Evolutionary conservation across 1,284 basidiomycete genomes (phyloP), one percentile per base, ranked within the genome.

Genomic region (Sanghuangporus weigelae): DNA sequence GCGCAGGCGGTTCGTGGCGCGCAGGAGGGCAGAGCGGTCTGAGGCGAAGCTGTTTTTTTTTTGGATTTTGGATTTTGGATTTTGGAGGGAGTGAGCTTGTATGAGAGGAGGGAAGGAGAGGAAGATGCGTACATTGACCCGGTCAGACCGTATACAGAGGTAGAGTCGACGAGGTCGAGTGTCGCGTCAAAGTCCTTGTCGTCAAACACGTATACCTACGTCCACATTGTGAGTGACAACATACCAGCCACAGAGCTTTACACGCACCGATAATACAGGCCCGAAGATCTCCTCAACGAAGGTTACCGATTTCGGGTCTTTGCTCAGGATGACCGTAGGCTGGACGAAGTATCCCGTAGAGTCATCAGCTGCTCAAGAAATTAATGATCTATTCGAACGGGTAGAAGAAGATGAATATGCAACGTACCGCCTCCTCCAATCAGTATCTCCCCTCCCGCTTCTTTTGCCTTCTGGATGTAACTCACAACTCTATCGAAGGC

Each of bases 241-340:
- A 55, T 7, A 53, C 48, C 19, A 68, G 68, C 26, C 60, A 76
- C 81, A 71, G 70, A 93, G 93, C 44, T 67, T 68, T 26, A 62
- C 61, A 76, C 81, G 71, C 70, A 93, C 93, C 44, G 96, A 98
- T 66, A 98, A 75, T 59, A 99, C 96, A 42, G 97, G 97, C 3
- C 97, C 97, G 70, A 99, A 98, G 72, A 99, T 93, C 78, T 99
- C 96, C 71, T 98, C 93, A 38, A 85, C 85, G 87, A 99, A 94
- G 10, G 96, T 97, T 59, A 97, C 79, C 5, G 89, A 92, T 70
- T 86, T 86, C 59, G 96, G 95, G 75, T 99, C 93, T 75, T 92
- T 92, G 71, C 92, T 97, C 68, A 95, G 79, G 72, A 99, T 96
- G 65, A 98, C 87, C 14, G 97, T 99, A 4, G 96, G 96, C 76